Base-by-base conservation (phyloP, 306 rosid species). In the Rosa multiflora region DNA sequence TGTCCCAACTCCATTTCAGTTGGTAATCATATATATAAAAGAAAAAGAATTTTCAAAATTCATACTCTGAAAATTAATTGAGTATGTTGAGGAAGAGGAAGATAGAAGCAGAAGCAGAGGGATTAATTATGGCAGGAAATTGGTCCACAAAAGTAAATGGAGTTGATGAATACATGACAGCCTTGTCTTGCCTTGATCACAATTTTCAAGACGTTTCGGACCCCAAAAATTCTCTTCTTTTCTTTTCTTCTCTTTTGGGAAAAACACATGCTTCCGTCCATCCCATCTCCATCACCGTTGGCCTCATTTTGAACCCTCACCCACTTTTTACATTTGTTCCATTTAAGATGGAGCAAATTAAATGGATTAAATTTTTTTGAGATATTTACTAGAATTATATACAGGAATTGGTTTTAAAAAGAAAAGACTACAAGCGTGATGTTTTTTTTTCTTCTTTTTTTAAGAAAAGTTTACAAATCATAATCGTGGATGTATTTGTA, bases 91-190 rank as follows among this genome's bases (percentile, higher is more conserved):
- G 26, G 11, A 10, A 9, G 67, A 52, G 8, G 46, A 44, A 44
- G 48, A 52, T 26, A 9, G 74, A 32, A 62, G 37, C 39, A 58
- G 32, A 48, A 40, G 47, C 47, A 8, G 63, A 76, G 53, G 44
- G 44, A 77, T 70, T 67, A 67, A 76, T 83, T 74, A 76, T 67
- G 69, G 80, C 42, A 67, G 79, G 59, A 82, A 79, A 76, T 78
- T 86, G 92, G 91, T 82, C 96, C 93, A 91, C 92, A 70, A 26
- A 81, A 85, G 77, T 90, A 87, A 88, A 87, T 87, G 86, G 80
- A 56, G 88, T 84, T 68, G 85, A 49, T 49, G 53, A 49, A 49
- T 49, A 14, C 56, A 51, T 5, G 23, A 61, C 17, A 23, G 15
- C 35, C 17, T 26, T 61, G 42, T 32, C 69, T 14, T 63, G 35